Percentiles rank a stretch among this genome's conserved stretches.
Evolutionary conservation across 176 grass and related monocot species (phyloP).

Genomic region (Stipa capillata): DNA sequence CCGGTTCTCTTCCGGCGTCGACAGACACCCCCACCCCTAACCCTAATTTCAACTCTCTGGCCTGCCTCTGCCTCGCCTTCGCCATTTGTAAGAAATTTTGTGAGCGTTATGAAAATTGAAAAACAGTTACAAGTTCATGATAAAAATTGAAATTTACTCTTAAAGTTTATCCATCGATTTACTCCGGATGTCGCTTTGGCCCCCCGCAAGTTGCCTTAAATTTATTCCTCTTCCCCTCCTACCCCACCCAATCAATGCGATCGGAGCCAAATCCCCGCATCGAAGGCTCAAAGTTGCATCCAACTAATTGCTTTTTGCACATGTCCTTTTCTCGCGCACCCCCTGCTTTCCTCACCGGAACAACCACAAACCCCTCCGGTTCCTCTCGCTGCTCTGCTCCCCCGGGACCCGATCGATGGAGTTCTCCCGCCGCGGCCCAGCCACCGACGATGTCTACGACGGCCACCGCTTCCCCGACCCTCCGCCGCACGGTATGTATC

Average conservation of each 20-base stretch:
- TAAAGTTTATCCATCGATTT: no score
- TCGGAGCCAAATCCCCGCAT: neutral
- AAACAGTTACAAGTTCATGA: no score
- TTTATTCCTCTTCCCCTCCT: no score
- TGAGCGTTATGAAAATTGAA: no score
- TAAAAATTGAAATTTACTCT: no score
- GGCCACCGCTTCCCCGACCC: neutral
- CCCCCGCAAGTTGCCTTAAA: neutral
- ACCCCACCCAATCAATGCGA: neutral
- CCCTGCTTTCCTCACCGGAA: neutral
- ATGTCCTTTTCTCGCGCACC: neutral
- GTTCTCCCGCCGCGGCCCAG: conserved; percentile 24
- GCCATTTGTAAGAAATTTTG: no score
- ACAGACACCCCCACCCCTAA: no score
- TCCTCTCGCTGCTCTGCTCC: neutral
- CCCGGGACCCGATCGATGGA: neutral
- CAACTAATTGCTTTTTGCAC: neutral
- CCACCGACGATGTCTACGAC: neutral
- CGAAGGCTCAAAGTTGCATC: no score
- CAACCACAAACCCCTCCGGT: neutral
- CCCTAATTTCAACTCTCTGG: no score
- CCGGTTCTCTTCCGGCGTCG: no score
- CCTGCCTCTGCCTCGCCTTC: no score
- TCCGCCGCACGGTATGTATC: conserved; percentile 15
- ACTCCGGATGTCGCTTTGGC: no score